Conservation (phyloP, 1,139 yeast species). For the Geotrichum restrictum region DNA sequence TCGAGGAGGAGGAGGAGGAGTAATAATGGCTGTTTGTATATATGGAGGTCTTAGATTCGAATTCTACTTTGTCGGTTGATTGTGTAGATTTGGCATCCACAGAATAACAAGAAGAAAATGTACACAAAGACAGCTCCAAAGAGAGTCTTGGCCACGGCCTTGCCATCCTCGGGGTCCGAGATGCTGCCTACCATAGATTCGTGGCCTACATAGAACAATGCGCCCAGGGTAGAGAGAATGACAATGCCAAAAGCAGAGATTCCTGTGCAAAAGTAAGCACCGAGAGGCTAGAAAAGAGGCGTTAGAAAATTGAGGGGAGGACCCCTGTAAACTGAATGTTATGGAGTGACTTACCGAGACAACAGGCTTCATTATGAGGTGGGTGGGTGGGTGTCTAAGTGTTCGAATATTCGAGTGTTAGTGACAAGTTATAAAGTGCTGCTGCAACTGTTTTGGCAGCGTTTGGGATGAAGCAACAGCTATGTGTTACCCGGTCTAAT, state of each 20-base stretch:
- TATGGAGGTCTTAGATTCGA: constrained; percentile 37
- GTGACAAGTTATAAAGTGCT: too few relatives aligned
- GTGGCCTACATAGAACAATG: constrained; percentile 71
- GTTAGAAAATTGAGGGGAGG: neutral
- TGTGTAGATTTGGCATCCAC: constrained; percentile 76
- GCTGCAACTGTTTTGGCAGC: neutral
- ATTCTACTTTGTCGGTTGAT: constrained; percentile 62
- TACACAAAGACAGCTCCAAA: constrained; percentile 88
- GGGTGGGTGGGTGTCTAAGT: constrained; percentile 9
- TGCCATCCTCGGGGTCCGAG: constrained; percentile 87
- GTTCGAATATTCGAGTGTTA: neutral
- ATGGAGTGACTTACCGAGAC: constrained; percentile 35
- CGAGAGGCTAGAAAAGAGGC: constrained; percentile 50
- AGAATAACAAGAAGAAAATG: constrained; percentile 71
- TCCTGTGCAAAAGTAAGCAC: constrained; percentile 94
- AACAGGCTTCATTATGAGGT: constrained; percentile 42
- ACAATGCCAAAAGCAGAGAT: constrained; percentile 87
- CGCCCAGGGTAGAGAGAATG: constrained; percentile 79
- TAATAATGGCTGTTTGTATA: neutral
- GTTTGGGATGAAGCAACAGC: neutral
- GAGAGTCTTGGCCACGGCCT: constrained; percentile 86
- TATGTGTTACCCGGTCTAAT: constrained; percentile 1
- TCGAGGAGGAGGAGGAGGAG: neutral
- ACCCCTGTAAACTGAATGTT: neutral
- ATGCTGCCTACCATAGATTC: constrained; percentile 92